Percentiles rank a stretch among this genome's conserved stretches.
Evolutionary conservation across 768 basidiomycete genomes (phyloP).

Genomic region (Lentinus brumalis): DNA sequence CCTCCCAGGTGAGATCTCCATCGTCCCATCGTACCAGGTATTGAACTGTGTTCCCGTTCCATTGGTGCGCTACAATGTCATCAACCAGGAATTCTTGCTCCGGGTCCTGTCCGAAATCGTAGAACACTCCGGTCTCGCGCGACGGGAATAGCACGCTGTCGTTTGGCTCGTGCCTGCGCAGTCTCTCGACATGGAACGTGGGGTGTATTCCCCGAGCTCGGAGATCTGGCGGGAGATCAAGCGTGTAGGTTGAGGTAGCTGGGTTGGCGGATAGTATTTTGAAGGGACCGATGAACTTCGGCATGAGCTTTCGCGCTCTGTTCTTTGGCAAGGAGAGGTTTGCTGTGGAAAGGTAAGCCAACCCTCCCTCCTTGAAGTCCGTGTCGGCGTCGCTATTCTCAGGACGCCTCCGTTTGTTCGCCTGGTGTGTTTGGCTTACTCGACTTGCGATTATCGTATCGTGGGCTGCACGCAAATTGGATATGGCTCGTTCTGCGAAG

Average conservation of each 20-base stretch:
- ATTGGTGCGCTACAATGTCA: too few relatives aligned
- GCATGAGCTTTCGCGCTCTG: slow-evolving; percentile 37
- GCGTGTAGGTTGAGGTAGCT: slow-evolving; percentile 29
- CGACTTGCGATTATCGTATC: slow-evolving; percentile 39
- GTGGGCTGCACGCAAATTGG: slow-evolving; percentile 34
- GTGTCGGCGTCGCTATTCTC: too few relatives aligned
- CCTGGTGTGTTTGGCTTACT: slow-evolving; percentile 31
- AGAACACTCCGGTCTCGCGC: too few relatives aligned
- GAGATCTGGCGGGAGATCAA: slow-evolving; percentile 35
- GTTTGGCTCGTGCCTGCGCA: too few relatives aligned
- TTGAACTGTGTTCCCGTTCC: too few relatives aligned
- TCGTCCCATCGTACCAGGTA: too few relatives aligned
- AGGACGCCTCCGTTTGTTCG: slow-evolving; percentile 28
- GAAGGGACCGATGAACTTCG: slow-evolving; percentile 43
- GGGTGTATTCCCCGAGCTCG: slow-evolving; percentile 12
- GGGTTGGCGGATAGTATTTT: slow-evolving; percentile 23
- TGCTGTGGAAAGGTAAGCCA: slow-evolving; percentile 39
- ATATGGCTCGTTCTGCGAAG: slow-evolving; percentile 29
- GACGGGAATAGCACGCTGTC: too few relatives aligned
- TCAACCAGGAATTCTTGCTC: too few relatives aligned
- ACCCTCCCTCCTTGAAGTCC: slow-evolving; percentile 26
- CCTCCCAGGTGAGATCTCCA: too few relatives aligned
- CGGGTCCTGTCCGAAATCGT: too few relatives aligned
- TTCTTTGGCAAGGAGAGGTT: slow-evolving; percentile 39
- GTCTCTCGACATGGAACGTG: not conserved